Evolutionary conservation across 2,329 filamentous ascomycete species (phyloP).

Genomic region (Penicillium palitans): DNA sequence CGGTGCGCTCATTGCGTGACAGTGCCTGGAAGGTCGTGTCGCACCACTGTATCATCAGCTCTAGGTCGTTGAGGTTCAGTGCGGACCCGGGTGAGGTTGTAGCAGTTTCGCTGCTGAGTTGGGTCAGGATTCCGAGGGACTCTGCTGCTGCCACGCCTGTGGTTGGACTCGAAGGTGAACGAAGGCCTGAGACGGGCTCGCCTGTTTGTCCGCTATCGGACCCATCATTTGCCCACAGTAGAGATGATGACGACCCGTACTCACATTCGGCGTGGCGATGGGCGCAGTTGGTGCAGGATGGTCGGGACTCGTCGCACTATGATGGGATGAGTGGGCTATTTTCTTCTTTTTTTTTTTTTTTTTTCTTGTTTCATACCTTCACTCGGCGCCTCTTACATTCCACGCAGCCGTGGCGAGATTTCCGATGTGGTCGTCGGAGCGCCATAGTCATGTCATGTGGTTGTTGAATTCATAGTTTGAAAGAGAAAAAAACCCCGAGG

Average conservation of each 20-base stretch:
- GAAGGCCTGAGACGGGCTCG: conserved; percentile 1
- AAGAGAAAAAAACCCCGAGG: neutral
- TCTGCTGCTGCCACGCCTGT: conserved; percentile 11
- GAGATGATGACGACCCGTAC: conserved; percentile 33
- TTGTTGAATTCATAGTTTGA: conserved; percentile 8
- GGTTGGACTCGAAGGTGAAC: neutral
- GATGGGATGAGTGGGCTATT: conserved; percentile 2
- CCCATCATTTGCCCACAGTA: conserved; percentile 36
- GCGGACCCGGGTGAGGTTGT: conserved; percentile 17
- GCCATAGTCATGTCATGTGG: conserved; percentile 32
- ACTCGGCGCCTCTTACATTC: conserved; percentile 39
- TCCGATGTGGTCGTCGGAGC: conserved; percentile 37
- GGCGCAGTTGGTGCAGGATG: conserved; percentile 35
- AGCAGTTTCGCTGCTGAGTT: conserved; percentile 20
- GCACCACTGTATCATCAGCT: conserved; percentile 45
- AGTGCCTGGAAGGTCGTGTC: conserved; percentile 36
- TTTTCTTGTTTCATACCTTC: conserved; percentile 26
- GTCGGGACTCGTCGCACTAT: conserved; percentile 37
- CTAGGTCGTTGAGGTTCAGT: conserved; percentile 48
- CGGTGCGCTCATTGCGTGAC: conserved; percentile 31
- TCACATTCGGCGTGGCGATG: conserved; percentile 36
- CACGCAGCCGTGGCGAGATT: conserved; percentile 38
- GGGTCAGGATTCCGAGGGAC: conserved; percentile 29
- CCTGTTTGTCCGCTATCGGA: conserved; percentile 19
- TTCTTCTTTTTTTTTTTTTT: neutral